phyloP scores from a whole-genome alignment of 2,329 filamentous ascomycete species.

The Arachnomyces sp. region DNA sequence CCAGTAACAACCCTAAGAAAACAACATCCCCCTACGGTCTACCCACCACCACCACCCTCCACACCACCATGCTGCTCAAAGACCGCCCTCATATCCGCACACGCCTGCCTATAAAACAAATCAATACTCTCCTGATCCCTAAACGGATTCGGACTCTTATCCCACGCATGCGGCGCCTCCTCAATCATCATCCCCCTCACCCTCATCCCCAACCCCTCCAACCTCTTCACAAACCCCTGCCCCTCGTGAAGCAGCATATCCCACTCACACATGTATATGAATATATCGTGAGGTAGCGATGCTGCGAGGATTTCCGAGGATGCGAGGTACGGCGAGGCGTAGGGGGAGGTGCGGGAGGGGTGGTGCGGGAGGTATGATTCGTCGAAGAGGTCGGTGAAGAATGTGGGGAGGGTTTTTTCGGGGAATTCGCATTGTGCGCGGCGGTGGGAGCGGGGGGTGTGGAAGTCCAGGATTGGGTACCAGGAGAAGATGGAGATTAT shows the following conservation, averaged over 20 bases:
- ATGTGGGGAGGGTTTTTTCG: constrained; percentile 39
- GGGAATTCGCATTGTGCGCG: constrained; percentile 47
- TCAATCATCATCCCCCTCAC: constrained; percentile 39
- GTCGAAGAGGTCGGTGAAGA: constrained; percentile 44
- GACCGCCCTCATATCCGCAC: constrained; percentile 35
- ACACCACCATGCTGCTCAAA: constrained; percentile 13
- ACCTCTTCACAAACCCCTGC: constrained; percentile 33
- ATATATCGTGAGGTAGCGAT: constrained; percentile 51
- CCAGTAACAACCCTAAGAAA: too few species aligned
- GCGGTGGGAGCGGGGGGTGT: constrained; percentile 50
- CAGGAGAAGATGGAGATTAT: constrained; percentile 52
- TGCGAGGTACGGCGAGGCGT: constrained; percentile 51
- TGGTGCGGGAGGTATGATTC: constrained; percentile 39
- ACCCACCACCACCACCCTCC: too few species aligned
- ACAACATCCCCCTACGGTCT: not conserved
- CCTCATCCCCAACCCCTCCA: constrained; percentile 36
- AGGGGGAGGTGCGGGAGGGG: constrained; percentile 47
- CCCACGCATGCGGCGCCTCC: constrained; percentile 40
- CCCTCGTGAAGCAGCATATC: constrained; percentile 59
- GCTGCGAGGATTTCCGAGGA: constrained; percentile 44
- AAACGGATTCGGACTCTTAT: constrained; percentile 41
- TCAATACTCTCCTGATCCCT: constrained; percentile 36
- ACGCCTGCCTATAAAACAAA: constrained; percentile 35
- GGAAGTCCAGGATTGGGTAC: constrained; percentile 57
- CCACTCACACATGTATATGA: constrained; percentile 57